Evolutionary conservation across 2,329 filamentous ascomycete species (phyloP).

Genomic region (Phaeosphaeriaceae sp.): DNA sequence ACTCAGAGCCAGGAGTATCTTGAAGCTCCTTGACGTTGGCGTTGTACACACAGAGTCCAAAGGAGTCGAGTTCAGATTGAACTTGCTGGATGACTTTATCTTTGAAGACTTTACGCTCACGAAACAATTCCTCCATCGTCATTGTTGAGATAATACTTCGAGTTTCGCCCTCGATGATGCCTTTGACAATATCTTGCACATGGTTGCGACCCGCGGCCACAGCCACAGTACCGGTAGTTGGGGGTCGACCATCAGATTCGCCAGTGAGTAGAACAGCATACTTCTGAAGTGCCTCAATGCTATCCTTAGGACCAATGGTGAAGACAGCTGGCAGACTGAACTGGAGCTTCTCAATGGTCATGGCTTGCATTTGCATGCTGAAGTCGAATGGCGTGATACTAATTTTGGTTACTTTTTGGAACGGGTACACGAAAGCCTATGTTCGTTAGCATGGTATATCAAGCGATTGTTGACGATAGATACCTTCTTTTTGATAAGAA

Average conservation of each 20-base stretch:
- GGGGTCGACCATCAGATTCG: slow-evolving; percentile 57
- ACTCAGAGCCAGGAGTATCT: slow-evolving; percentile 80
- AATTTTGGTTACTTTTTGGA: slow-evolving; percentile 51
- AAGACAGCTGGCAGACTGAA: slow-evolving; percentile 84
- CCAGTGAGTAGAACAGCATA: slow-evolving; percentile 81
- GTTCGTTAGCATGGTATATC: slow-evolving; percentile 53
- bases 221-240: slow-evolving; percentile 44
- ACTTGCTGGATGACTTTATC: slow-evolving; percentile 69
- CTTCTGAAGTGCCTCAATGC: slow-evolving; percentile 73
- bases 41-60: slow-evolving; percentile 64
- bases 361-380: slow-evolving; percentile 80
- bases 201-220: slow-evolving; percentile 63
- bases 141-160: slow-evolving; percentile 82
- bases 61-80: slow-evolving; percentile 78
- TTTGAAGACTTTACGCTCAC: slow-evolving; percentile 78
- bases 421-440: slow-evolving; percentile 46
- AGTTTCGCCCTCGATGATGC: slow-evolving; percentile 88
- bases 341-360: slow-evolving; percentile 88
- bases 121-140: slow-evolving; percentile 94
- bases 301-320: slow-evolving; percentile 81
- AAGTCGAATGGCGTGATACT: slow-evolving; percentile 81
- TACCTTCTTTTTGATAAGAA: slow-evolving; percentile 79
- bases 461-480: background rate
- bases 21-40: slow-evolving; percentile 87
- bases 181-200: slow-evolving; percentile 84